phyloP scores from a whole-genome alignment of 371 early-diverging fungal genomes.

The Apophysomyces elegans region DNA sequence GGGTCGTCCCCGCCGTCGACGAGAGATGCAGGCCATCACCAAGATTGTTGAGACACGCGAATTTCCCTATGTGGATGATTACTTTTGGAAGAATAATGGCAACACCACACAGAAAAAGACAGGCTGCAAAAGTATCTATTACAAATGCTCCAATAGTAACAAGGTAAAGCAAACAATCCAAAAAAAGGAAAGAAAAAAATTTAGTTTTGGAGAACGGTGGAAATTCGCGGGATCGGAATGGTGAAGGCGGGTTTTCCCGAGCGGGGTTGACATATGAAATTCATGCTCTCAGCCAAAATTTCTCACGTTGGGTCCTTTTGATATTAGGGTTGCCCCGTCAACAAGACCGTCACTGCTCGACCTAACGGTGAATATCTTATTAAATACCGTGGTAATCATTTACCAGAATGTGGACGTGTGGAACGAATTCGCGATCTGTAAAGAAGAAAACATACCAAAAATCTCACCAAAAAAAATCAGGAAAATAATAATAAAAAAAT shows the following conservation, averaged over 20 bases:
- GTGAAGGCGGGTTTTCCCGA: constrained; percentile 29
- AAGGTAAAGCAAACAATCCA: constrained; percentile 23
- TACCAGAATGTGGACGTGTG: constrained; percentile 57
- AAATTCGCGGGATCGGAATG: constrained; percentile 19
- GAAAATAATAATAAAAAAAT: constrained; percentile 6
- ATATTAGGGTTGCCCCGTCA: constrained; percentile 58
- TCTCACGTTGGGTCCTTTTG: constrained; percentile 9
- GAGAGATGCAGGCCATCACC: constrained; percentile 21
- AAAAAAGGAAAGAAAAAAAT: no score
- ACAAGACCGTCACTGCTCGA: constrained; percentile 66
- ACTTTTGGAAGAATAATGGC: constrained; percentile 62
- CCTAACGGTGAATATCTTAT: constrained; percentile 63
- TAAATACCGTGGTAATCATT: constrained; percentile 64
- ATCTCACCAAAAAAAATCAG: constrained; percentile 1
- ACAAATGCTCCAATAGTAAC: constrained; percentile 50
- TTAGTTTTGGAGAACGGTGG: neutral
- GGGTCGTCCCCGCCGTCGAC: constrained; percentile 39
- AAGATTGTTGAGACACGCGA: constrained; percentile 59
- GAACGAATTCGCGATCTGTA: constrained; percentile 48
- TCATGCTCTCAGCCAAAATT: constrained; percentile 24
- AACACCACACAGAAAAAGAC: constrained; percentile 61
- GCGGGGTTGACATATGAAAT: constrained; percentile 34
- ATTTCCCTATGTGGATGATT: constrained; percentile 45
- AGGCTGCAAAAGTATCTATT: constrained; percentile 58
- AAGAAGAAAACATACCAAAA: neutral